Conservation (phyloP, 2,329 filamentous ascomycete genomes). For the Fragosphaeria purpurea region DNA sequence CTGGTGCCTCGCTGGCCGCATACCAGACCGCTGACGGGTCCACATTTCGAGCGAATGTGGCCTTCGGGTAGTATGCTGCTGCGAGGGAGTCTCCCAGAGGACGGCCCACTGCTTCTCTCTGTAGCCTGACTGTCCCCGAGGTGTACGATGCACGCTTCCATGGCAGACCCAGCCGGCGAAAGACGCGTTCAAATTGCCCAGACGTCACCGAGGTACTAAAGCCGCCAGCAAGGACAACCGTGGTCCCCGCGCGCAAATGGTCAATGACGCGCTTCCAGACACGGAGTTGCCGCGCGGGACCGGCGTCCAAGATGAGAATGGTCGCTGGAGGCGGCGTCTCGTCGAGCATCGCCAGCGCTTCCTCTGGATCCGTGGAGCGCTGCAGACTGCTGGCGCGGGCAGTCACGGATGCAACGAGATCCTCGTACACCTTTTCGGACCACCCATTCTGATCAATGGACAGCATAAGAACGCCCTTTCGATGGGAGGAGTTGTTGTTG, state of each 20-base stretch:
- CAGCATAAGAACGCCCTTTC: neutral
- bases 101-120: conserved; percentile 6
- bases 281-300: conserved; percentile 8
- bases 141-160: conserved; percentile 15
- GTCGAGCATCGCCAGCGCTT: conserved; percentile 10
- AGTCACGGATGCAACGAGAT: neutral
- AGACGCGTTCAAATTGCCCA: conserved; percentile 16
- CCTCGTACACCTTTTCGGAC: no score
- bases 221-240: conserved; percentile 12
- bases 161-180: conserved; percentile 17
- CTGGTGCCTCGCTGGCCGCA: neutral
- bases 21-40: conserved; percentile 16
- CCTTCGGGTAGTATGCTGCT: conserved; percentile 17
- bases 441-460: no score
- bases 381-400: conserved; percentile 1
- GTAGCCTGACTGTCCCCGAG: conserved; percentile 13
- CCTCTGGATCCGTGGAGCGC: conserved; percentile 6
- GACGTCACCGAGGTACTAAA: conserved; percentile 13
- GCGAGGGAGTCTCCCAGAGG: conserved; percentile 12
- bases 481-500: no score
- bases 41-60: conserved; percentile 14
- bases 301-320: conserved; percentile 15
- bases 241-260: conserved; percentile 10
- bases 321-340: conserved; percentile 6
- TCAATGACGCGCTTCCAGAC: conserved; percentile 13